Percentiles rank a stretch among this genome's conserved stretches.
These are phyloP conservation scores for Phyllosticta citribraziliensis DNA, from an alignment of 2,329 filamentous ascomycete species.

Conservation along the genomic window DNA sequence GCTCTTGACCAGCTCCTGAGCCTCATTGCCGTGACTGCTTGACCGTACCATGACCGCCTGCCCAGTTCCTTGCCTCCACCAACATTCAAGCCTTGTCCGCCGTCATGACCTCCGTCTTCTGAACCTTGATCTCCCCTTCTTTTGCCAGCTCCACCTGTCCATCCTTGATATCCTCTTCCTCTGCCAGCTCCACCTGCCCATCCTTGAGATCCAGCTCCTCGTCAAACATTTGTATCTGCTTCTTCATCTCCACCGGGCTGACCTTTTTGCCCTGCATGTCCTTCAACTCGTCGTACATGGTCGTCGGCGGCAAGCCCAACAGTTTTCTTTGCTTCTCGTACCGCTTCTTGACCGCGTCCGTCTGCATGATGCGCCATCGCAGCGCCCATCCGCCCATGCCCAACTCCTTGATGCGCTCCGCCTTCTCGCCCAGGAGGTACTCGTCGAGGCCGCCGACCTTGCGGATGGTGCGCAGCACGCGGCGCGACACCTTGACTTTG, in stretches of 20 bases:
- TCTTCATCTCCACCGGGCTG: background rate
- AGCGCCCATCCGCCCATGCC: conserved; percentile 86
- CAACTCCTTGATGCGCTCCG: conserved; percentile 73
- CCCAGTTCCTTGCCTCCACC: background rate
- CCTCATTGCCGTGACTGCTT: background rate
- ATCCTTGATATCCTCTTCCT: background rate
- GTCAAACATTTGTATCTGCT: conserved; percentile 2
- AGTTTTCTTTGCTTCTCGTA: conserved; percentile 55
- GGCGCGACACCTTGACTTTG: conserved; percentile 58
- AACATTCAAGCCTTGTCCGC: background rate
- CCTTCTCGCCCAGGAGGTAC: conserved; percentile 70
- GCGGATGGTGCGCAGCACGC: conserved; percentile 57
- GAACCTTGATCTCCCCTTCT: background rate
- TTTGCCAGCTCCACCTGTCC: background rate
- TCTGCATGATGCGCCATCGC: conserved; percentile 84
- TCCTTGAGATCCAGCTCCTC: conserved; percentile 2
- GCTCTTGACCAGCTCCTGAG: background rate
- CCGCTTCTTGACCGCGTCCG: conserved; percentile 52
- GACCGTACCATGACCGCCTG: background rate
- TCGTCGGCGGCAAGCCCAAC: conserved; percentile 51
- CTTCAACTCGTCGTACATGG: conserved; percentile 21
- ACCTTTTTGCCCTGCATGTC: conserved; percentile 18
- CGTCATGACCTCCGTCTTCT: background rate
- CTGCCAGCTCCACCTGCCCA: background rate
- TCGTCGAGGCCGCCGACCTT: conserved; percentile 84